phyloP scores from a whole-genome alignment of 352 stramenopile species.

The Pseudoperonospora humuli region DNA sequence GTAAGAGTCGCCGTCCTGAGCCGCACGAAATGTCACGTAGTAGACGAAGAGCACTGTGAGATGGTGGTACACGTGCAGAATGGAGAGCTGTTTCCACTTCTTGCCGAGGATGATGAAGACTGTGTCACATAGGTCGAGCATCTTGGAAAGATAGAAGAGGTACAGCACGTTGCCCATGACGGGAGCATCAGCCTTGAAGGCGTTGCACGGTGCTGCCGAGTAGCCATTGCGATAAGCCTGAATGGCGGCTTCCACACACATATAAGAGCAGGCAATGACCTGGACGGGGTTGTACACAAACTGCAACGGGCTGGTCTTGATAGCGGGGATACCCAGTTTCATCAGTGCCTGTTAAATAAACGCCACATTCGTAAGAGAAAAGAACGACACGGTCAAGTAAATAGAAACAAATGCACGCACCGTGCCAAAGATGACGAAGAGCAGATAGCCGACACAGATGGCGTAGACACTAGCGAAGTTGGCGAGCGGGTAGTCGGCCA shows the following conservation, averaged over 20 bases:
- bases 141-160: constrained; percentile 98
- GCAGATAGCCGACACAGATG: constrained; percentile 51
- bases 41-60: constrained; percentile 73
- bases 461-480: constrained; percentile 54
- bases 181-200: constrained; percentile 83
- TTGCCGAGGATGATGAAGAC: constrained; percentile 98
- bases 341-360: constrained; percentile 26
- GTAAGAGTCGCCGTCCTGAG: constrained; percentile 96
- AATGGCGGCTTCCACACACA: constrained; percentile 91
- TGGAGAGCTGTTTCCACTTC: constrained; percentile 96
- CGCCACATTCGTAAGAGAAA: constrained; percentile 2
- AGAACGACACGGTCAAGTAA: constrained; percentile 45
- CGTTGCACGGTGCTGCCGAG: constrained; percentile 88
- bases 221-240: constrained; percentile 91
- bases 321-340: constrained; percentile 57
- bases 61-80: constrained; percentile 98
- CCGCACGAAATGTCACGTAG: constrained; percentile 90
- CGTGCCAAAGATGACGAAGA: constrained; percentile 65
- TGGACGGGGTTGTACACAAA: constrained; percentile 97
- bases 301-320: constrained; percentile 82
- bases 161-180: constrained; percentile 94
- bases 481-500: constrained; percentile 51
- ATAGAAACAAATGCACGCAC: constrained; percentile 6
- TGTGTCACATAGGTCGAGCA: constrained; percentile 89
- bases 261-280: constrained; percentile 94